These are phyloP conservation scores for Exophiala spinifera DNA, from an alignment of 2,329 filamentous ascomycete species.

Conservation along the genomic window DNA sequence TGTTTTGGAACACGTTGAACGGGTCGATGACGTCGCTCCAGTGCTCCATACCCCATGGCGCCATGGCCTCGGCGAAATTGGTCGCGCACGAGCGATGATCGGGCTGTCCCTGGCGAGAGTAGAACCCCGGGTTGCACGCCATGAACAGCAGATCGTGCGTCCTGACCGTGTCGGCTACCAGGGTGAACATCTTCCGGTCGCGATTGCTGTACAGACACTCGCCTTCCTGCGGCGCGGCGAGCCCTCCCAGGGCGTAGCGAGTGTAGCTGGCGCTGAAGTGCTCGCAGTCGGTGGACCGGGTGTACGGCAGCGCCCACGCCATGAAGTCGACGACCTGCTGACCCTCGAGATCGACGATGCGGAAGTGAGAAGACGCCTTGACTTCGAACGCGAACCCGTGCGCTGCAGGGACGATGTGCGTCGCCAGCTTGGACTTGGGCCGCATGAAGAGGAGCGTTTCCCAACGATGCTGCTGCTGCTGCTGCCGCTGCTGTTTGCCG, in stretches of 20 bases:
- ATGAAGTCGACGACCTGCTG: conserved; percentile 42
- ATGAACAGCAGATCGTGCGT: conserved; percentile 43
- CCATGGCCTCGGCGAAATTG: conserved; percentile 40
- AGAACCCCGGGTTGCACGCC: conserved; percentile 40
- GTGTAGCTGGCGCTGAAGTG: conserved; percentile 41
- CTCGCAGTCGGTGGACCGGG: conserved; percentile 23
- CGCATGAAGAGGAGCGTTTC: conserved; percentile 1
- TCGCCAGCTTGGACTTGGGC: conserved; percentile 5
- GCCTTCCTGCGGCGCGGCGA: conserved; percentile 34
- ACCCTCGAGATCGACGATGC: conserved; percentile 40
- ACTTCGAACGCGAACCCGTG: conserved; percentile 35
- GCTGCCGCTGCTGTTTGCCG: too few relatives aligned
- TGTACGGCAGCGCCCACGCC: conserved; percentile 35
- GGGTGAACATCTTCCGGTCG: conserved; percentile 36
- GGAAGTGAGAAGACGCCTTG: conserved; percentile 37
- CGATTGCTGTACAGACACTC: conserved; percentile 39
- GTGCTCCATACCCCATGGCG: conserved; percentile 35
- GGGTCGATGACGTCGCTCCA: conserved; percentile 38
- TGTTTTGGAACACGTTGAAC: conserved; percentile 43
- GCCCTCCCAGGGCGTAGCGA: conserved; percentile 37
- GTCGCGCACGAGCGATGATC: conserved; percentile 38
- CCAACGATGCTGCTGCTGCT: background rate
- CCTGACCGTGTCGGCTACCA: conserved; percentile 39
- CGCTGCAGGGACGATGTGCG: conserved; percentile 19
- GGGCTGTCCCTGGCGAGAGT: conserved; percentile 33